Evolutionary conservation across 2,329 filamentous ascomycete species (phyloP), one percentile per base, ranked within the genome.

Genomic region (Phialophora chinensis): DNA sequence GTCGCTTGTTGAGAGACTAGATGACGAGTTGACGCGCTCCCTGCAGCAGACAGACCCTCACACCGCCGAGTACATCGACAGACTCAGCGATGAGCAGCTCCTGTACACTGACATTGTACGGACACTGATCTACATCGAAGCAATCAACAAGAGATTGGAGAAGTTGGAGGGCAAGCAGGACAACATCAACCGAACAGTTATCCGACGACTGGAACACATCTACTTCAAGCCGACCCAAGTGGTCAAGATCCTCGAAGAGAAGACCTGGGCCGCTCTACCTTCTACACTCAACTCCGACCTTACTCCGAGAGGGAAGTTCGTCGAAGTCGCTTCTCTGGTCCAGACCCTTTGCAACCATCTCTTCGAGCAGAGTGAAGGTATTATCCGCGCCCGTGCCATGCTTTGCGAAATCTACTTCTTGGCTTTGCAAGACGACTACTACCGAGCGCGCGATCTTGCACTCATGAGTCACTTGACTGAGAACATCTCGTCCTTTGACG

Each of bases 201-300:
- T 97, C 88, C 89, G 95, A 75, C 88, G 96, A 74, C 82, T 99
- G 71, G 96, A 99, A 81, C 96, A 99, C 80, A 87, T 98, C 75
- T 99, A 99, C 85, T 99, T 98, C 88, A 99, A 99, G 90, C 95
- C 95, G 64, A 87, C 93, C 11, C 90, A 94, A 80, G 94, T 99
- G 54, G 89, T 97, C 75, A 91, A 90, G 78, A 97, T 96, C 63
- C 88, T 98, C 54, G 95, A 99, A 81, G 92, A 96, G 77, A 94
- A 93, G 80, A 91, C 90, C 72, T 98, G 94, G 93, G 95, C 93
- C 80, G 82, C 87, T 1, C 87, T 95, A 29, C 88, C 91, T 25
- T 78, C 84, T 5, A 79, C 82, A 14, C 84, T 93, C 66, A 87
- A 96, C 77, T 97, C 94, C 1, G 79, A 83, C 66, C 91, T 97